Base-by-base conservation (phyloP, 1,284 basidiomycete genomes). In the Ceratobasidium sp. region DNA sequence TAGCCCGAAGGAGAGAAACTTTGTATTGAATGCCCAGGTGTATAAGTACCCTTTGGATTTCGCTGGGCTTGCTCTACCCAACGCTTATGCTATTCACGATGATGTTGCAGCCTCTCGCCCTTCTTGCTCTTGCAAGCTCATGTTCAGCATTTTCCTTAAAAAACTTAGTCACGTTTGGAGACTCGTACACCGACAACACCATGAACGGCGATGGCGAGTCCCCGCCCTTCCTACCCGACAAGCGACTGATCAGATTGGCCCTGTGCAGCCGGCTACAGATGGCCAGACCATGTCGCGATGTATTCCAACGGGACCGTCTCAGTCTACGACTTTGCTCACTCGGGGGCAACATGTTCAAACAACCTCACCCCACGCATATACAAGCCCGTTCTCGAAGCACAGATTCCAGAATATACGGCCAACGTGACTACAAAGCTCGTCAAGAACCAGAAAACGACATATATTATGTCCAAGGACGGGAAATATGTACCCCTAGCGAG, bases 291-390 rank as follows among this genome's bases (percentile, higher is more conserved):
- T 61, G 85, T 84, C 5, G 37, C 64, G 1, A 25, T 66, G 32
- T 82, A 85, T 2, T 83, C 82, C 2, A 86, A 86, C 76, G 83
- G 84, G 11, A 78, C 83, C 25, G 81, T 85, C 49, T 78, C 80
- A 4, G 81, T 86, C 8, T 84, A 84, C 78, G 85, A 86, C 8
- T 88, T 85, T 79, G 87, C 87, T 0, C 81, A 82, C 17, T 83
- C 85, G 4, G 87, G 87, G 0, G 86, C 85, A 2, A 86, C 85
- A 0, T 88, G 87, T 80, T 86, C 86, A 1, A 86, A 87, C 77
- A 84, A 85, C 44, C 80, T 87, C 70, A 87, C 86, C 11, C 84
- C 83, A 77, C 81, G 86, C 44, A 85, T 84, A 0, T 86, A 84
- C 80, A 85, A 85, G 1, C 82, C 85, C 0, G 77, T 88, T 1